Percentiles rank a stretch among this genome's conserved stretches.
Evolutionary conservation across 805 yeast genomes (phyloP).

Genomic region (Wickerhamomyces xylosicus): DNA sequence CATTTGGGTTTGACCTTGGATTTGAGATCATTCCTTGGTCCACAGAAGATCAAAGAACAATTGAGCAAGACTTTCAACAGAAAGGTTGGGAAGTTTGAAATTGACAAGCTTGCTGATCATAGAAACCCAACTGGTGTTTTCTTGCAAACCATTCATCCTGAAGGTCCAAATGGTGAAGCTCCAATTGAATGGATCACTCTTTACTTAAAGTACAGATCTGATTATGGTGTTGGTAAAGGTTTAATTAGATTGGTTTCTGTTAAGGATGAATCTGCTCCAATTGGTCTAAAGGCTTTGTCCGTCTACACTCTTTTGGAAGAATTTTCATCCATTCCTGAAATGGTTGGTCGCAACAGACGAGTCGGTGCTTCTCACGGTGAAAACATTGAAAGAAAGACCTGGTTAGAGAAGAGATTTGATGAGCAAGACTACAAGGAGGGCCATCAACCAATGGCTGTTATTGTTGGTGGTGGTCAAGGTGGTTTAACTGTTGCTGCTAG

Average conservation of each 20-base stretch:
- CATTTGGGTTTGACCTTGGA: conserved; percentile 25
- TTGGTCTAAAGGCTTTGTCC: conserved; percentile 23
- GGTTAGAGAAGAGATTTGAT: conserved; percentile 25
- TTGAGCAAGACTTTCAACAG: conserved; percentile 8
- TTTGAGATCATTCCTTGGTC: conserved; percentile 23
- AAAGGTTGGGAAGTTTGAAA: conserved; percentile 18
- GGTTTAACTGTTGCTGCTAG: conserved; percentile 34
- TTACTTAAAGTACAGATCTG: conserved; percentile 21
- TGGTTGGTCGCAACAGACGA: conserved; percentile 22
- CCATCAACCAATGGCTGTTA: conserved; percentile 30
- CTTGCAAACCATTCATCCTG: conserved; percentile 20
- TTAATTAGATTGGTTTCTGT: conserved; percentile 22
- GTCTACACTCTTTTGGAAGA: conserved; percentile 26
- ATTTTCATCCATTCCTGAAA: conserved; percentile 23
- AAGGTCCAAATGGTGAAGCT: conserved; percentile 11
- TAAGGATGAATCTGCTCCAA: conserved; percentile 17
- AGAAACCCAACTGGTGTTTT: conserved; percentile 22
- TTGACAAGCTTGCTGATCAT: conserved; percentile 22
- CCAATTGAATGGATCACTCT: conserved; percentile 28
- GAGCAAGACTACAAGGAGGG: conserved; percentile 22
- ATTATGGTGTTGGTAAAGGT: conserved; percentile 25
- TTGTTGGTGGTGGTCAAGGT: conserved; percentile 39
- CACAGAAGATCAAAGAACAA: conserved; percentile 17
- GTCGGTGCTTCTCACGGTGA: conserved; percentile 30
- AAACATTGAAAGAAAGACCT: conserved; percentile 25